A percentile compares a stretch with the other conserved stretches of the same genome.
phyloP scores from a whole-genome alignment of 2,329 filamentous ascomycete species.

The Cladosporium cucumerinum region DNA sequence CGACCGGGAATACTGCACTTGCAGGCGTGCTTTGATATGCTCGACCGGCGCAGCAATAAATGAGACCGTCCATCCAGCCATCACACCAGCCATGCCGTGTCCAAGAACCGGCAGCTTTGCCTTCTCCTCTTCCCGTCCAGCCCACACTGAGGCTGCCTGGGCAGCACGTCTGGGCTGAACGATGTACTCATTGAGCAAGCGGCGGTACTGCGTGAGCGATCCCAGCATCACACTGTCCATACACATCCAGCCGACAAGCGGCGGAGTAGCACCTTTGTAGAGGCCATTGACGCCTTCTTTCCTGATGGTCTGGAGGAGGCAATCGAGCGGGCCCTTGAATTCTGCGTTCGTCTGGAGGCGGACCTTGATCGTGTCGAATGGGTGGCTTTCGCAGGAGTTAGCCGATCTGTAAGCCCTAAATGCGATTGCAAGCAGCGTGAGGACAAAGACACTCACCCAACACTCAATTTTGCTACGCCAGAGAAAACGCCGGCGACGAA shows the following conservation, averaged over 20 bases:
- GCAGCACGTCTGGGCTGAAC: slow-evolving; percentile 55
- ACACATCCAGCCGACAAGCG: slow-evolving; percentile 95
- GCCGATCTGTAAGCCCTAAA: background rate
- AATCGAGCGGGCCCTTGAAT: slow-evolving; percentile 84
- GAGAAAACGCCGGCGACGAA: slow-evolving; percentile 97
- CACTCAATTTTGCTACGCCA: slow-evolving; percentile 79
- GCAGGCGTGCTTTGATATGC: slow-evolving; percentile 88
- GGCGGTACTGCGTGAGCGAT: slow-evolving; percentile 84
- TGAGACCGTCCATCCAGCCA: slow-evolving; percentile 85
- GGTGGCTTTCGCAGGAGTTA: slow-evolving; percentile 51
- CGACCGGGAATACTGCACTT: slow-evolving; percentile 84
- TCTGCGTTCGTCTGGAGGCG: slow-evolving; percentile 75
- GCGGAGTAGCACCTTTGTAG: slow-evolving; percentile 92
- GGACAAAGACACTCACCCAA: slow-evolving; percentile 53
- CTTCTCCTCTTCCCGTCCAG: slow-evolving; percentile 34
- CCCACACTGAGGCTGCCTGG: slow-evolving; percentile 21
- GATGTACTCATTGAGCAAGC: slow-evolving; percentile 74
- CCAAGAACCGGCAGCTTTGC: slow-evolving; percentile 68
- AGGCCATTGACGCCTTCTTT: slow-evolving; percentile 81
- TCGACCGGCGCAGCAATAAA: slow-evolving; percentile 93
- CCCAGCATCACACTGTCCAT: slow-evolving; percentile 96
- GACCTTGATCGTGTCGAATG: slow-evolving; percentile 96
- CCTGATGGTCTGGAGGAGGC: slow-evolving; percentile 75
- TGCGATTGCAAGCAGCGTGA: background rate
- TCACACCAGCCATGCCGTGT: slow-evolving; percentile 80